Evolutionary conservation across 257 asterid species (phyloP).

Genomic region (Capsicum rhomboideum): DNA sequence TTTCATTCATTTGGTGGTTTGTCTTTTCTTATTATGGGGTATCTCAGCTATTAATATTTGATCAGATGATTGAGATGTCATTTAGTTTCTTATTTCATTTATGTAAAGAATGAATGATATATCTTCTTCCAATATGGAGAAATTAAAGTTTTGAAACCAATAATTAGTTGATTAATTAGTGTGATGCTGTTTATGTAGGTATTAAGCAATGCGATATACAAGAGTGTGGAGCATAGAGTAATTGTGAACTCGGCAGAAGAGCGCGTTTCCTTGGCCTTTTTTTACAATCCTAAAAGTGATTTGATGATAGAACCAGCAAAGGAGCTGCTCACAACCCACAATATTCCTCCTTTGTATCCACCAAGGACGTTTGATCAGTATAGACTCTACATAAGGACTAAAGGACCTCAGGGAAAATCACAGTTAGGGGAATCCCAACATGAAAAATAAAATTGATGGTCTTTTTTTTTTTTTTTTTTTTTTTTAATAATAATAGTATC

Average conservation of each 20-base stretch:
- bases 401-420: constrained; percentile 66
- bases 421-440: constrained; percentile 30
- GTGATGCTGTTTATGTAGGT: constrained; percentile 20
- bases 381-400: constrained; percentile 60
- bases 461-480: background rate
- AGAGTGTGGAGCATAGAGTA: constrained; percentile 73
- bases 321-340: constrained; percentile 37
- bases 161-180: background rate
- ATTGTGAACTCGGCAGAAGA: constrained; percentile 46
- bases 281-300: constrained; percentile 62
- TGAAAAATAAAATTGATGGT: background rate
- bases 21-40: background rate
- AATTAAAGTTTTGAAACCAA: background rate
- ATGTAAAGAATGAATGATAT: too few species aligned
- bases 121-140: too few species aligned
- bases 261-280: constrained; percentile 54
- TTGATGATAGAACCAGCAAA: constrained; percentile 42
- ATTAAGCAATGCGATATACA: constrained; percentile 52
- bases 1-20: background rate
- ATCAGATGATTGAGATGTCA: background rate
- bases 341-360: constrained; percentile 37
- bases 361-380: constrained; percentile 68
- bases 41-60: background rate
- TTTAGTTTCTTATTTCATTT: background rate
- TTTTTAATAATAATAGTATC: background rate